Percentiles rank a stretch among this genome's conserved stretches.
Conservation (phyloP, 129 eudicot species). For the Lactuca saligna region DNA sequence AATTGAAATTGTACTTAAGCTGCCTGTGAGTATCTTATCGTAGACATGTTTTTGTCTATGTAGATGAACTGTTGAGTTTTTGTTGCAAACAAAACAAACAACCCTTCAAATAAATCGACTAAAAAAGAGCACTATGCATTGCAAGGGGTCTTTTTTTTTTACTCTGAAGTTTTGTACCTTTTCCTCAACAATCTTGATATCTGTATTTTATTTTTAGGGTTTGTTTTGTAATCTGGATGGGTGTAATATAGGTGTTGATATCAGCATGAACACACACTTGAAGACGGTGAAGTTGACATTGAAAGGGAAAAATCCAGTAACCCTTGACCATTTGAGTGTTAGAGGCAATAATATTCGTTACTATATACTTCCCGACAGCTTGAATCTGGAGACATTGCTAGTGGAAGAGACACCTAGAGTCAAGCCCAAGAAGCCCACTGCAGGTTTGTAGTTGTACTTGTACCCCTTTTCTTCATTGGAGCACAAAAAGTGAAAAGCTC, state of each 20-base stretch:
- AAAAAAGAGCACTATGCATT: too few species aligned
- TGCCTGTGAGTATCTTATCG: background rate
- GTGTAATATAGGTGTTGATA: conserved; percentile 57
- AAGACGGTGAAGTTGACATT: conserved; percentile 77
- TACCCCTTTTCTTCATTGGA: too few species aligned
- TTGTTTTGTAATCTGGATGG: too few species aligned
- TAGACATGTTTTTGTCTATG: background rate
- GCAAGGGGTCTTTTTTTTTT: too few species aligned
- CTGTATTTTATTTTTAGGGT: too few species aligned
- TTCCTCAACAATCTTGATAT: too few species aligned
- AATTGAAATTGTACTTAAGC: background rate
- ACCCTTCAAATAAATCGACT: too few species aligned
- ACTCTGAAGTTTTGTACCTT: too few species aligned
- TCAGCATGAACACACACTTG: conserved; percentile 88
- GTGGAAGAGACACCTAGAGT: conserved; percentile 83
- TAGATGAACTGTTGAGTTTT: background rate
- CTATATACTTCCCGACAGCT: conserved; percentile 78
- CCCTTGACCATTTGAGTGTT: conserved; percentile 77
- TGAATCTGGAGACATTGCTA: conserved; percentile 72
- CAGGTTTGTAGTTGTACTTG: conserved; percentile 52
- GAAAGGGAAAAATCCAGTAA: conserved; percentile 76
- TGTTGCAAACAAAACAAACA: background rate
- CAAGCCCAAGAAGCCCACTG: conserved; percentile 77
- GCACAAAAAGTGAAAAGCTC: too few species aligned
- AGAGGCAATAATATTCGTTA: conserved; percentile 84